phyloP scores from a whole-genome alignment of 139 green algal species.

The Edaphochlamys debaryana region DNA sequence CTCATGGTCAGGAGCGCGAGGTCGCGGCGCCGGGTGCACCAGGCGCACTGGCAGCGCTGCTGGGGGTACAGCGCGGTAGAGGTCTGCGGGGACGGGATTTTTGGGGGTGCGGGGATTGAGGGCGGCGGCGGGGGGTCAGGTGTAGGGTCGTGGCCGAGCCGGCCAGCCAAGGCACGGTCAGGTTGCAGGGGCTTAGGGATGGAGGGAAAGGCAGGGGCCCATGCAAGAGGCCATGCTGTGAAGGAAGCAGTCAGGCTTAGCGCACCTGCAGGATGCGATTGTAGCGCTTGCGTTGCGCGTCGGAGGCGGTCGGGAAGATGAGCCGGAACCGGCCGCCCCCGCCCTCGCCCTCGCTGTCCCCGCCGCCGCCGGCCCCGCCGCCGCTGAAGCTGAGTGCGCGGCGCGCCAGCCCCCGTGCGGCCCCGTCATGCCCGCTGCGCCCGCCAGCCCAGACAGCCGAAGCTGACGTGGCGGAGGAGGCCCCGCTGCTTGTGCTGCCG shows the following conservation, averaged over 20 bases:
- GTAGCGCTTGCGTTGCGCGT: not conserved
- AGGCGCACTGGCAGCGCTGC: conserved; percentile 49
- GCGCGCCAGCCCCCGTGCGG: not conserved
- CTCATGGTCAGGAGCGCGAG: not conserved
- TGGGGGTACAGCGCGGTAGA: conserved; percentile 41
- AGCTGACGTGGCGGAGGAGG: too few species aligned
- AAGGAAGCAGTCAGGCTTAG: too few species aligned
- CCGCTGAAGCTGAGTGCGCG: not conserved
- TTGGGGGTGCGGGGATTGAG: too few species aligned
- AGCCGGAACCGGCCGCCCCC: conserved; percentile 22
- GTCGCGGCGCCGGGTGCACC: conserved; percentile 34
- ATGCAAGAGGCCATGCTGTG: too few species aligned
- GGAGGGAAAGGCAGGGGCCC: too few species aligned
- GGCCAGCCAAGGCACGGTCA: too few species aligned
- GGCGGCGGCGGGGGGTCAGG: not conserved
- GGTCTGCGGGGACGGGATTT: conserved; percentile 6
- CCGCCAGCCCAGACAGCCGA: too few species aligned
- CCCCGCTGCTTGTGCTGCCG: not conserved
- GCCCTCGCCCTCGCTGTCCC: not conserved
- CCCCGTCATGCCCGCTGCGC: too few species aligned
- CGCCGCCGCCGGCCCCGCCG: not conserved
- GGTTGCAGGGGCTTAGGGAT: too few species aligned
- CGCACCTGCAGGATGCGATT: conserved; percentile 16
- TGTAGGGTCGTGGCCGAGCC: too few species aligned
- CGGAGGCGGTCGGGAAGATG: conserved; percentile 16